Conservation (phyloP, 2,329 filamentous ascomycete genomes). For the Colletotrichum salicis region DNA sequence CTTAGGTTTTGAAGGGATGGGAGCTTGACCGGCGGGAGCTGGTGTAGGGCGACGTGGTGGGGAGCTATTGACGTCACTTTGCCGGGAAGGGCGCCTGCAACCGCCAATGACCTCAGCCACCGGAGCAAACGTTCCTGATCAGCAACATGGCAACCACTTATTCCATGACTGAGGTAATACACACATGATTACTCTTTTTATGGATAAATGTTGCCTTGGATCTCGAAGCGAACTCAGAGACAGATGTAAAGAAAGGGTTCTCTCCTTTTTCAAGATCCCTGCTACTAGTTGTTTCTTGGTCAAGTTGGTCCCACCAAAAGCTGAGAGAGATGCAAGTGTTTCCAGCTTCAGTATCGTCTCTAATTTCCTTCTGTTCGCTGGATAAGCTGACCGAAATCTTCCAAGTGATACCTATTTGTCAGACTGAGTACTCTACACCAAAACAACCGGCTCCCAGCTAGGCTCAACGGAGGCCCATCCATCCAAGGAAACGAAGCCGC, state of each 20-base stretch:
- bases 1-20: not conserved
- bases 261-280: too few relatives aligned
- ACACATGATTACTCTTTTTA: not conserved
- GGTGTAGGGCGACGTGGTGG: not conserved
- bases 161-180: not conserved
- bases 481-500: not conserved
- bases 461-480: not conserved
- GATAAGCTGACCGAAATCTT: too few relatives aligned
- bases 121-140: not conserved
- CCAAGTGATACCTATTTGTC: too few relatives aligned
- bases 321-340: too few relatives aligned
- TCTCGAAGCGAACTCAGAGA: too few relatives aligned
- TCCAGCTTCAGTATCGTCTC: too few relatives aligned
- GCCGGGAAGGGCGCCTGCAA: not conserved
- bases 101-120: not conserved
- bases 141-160: not conserved
- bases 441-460: not conserved
- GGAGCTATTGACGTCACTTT: constrained; percentile 8
- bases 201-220: not conserved
- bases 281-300: too few relatives aligned
- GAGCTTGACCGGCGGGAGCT: not conserved
- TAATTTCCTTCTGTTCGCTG: too few relatives aligned
- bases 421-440: not conserved
- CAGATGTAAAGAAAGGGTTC: too few relatives aligned
- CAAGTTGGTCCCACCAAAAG: too few relatives aligned